These are phyloP conservation scores for Yamadazyma sp. DNA, from an alignment of 1,139 yeast genomes.

Conservation along the genomic window DNA sequence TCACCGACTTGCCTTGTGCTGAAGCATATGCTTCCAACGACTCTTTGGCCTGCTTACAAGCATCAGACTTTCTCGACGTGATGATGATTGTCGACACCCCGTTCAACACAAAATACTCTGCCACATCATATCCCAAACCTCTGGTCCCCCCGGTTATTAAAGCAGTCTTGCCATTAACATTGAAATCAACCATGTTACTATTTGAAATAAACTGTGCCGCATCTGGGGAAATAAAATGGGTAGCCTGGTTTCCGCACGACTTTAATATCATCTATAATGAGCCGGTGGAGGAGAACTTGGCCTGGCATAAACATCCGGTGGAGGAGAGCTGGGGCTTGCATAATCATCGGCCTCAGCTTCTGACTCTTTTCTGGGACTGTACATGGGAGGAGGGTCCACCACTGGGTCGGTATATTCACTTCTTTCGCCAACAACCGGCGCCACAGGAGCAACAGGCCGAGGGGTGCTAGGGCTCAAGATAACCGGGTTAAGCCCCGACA, in stretches of 20 bases:
- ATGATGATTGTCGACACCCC: conserved; percentile 64
- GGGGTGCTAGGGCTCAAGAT: background rate
- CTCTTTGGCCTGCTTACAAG: conserved; percentile 58
- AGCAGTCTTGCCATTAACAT: conserved; percentile 63
- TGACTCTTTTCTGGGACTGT: background rate
- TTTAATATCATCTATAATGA: background rate
- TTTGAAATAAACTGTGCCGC: background rate
- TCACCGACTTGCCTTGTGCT: conserved; percentile 38
- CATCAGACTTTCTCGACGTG: conserved; percentile 63
- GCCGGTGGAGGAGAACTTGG: conserved; percentile 2
- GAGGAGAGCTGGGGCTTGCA: background rate
- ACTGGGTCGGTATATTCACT: conserved; percentile 4
- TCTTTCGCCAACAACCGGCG: background rate
- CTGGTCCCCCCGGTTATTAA: conserved; percentile 75
- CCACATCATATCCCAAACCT: conserved; percentile 70
- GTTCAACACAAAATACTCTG: conserved; percentile 61
- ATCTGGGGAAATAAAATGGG: background rate
- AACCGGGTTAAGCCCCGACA: no score
- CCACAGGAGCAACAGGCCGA: background rate
- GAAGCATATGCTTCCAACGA: conserved; percentile 47
- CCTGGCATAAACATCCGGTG: background rate
- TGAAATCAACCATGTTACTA: conserved; percentile 36
- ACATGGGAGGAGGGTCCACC: conserved; percentile 2
- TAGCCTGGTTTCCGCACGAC: background rate
- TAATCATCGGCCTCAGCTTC: background rate